These are phyloP conservation scores for Pseudogymnoascus sp. DNA, from an alignment of 2,329 filamentous ascomycete species.

Conservation along the genomic window DNA sequence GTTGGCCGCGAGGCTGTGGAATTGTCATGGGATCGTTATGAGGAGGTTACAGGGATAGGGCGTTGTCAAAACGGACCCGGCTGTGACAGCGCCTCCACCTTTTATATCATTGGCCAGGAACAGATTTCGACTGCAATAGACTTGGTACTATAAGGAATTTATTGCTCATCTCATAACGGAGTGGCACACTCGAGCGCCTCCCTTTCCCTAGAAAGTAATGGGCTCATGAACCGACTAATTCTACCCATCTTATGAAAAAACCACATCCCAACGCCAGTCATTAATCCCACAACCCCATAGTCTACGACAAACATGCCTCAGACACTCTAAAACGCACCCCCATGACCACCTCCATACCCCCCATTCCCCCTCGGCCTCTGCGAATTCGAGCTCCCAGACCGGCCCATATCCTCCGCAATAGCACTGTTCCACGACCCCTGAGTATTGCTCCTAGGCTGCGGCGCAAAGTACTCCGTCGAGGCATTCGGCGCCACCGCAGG, in stretches of 20 bases:
- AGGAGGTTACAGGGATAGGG: too few relatives aligned
- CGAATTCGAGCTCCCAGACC: neutral
- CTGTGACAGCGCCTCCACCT: too few relatives aligned
- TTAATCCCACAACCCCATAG: neutral
- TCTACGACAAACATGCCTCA: neutral
- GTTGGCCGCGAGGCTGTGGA: too few relatives aligned
- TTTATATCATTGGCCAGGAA: too few relatives aligned
- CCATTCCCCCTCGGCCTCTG: constrained; percentile 4
- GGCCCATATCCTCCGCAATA: neutral
- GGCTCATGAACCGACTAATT: too few relatives aligned
- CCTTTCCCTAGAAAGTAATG: too few relatives aligned
- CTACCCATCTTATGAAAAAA: neutral
- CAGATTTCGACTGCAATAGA: too few relatives aligned
- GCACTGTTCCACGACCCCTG: neutral
- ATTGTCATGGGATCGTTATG: too few relatives aligned
- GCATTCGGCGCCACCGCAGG: neutral
- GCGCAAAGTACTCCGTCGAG: neutral
- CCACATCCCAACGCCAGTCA: neutral
- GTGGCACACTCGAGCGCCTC: too few relatives aligned
- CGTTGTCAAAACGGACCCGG: too few relatives aligned
- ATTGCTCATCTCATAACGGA: too few relatives aligned
- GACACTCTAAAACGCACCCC: neutral
- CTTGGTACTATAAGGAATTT: too few relatives aligned
- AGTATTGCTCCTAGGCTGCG: neutral
- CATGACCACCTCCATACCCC: neutral